These are phyloP conservation scores for Hordeum marinum DNA, from an alignment of 176 grass and related monocot species.

Conservation along the genomic window DNA sequence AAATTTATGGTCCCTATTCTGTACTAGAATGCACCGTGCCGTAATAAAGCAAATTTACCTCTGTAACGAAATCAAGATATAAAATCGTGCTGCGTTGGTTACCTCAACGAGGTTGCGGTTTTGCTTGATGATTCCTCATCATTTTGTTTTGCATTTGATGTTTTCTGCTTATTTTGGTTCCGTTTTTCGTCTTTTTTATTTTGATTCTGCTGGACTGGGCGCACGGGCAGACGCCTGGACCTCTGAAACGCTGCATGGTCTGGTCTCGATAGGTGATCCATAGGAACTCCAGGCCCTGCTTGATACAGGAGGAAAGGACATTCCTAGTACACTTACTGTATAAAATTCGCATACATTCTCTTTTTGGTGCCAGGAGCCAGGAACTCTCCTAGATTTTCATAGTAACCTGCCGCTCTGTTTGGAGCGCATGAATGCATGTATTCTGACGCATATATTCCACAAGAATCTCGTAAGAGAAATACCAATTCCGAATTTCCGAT, in stretches of 20 bases:
- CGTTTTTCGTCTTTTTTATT: not conserved
- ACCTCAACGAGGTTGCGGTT: not conserved
- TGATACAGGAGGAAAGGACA: not conserved
- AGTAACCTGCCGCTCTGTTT: not conserved
- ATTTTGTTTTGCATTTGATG: not conserved
- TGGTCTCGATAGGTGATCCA: not conserved
- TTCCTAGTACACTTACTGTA: not conserved
- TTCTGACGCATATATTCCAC: not conserved
- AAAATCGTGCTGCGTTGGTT: not conserved
- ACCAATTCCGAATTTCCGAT: not conserved
- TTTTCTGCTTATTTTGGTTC: not conserved
- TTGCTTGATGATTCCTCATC: not conserved
- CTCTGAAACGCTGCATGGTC: not conserved
- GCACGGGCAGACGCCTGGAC: not conserved
- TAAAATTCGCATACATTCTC: too few species aligned
- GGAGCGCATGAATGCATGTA: not conserved
- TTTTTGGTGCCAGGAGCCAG: too few species aligned
- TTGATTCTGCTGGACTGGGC: not conserved
- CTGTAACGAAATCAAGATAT: not conserved
- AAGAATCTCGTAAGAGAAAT: not conserved
- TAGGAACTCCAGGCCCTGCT: not conserved
- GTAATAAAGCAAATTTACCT: not conserved
- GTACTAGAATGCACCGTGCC: not conserved
- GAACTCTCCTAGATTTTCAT: not conserved
- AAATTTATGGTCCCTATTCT: not conserved